phyloP scores from a whole-genome alignment of 306 rosid species.

The Vigna angularis region DNA sequence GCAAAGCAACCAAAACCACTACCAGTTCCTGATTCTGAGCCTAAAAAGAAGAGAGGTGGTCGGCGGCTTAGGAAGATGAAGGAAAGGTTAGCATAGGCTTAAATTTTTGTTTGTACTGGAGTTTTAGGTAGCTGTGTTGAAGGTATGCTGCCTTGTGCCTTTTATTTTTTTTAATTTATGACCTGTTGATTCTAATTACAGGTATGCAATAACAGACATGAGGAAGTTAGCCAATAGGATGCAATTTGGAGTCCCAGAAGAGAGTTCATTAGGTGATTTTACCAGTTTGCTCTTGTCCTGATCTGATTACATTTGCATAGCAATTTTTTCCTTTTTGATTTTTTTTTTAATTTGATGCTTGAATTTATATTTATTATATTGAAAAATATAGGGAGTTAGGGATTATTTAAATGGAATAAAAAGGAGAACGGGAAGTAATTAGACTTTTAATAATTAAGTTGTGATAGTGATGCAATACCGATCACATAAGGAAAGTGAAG shows the following conservation, averaged over 20 bases:
- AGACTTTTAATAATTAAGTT: slow-evolving; percentile 17
- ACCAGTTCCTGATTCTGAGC: slow-evolving; percentile 98
- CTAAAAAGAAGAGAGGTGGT: slow-evolving; percentile 98
- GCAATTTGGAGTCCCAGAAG: slow-evolving; percentile 96
- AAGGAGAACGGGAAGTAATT: not conserved
- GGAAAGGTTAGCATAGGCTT: slow-evolving; percentile 62
- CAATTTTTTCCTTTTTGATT: not conserved
- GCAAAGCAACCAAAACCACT: slow-evolving; percentile 97
- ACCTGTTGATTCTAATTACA: slow-evolving; percentile 48
- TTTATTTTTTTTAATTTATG: not conserved
- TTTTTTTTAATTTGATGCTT: not conserved
- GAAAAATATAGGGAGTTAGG: slow-evolving; percentile 6
- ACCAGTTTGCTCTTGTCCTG: slow-evolving; percentile 17
- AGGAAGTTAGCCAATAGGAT: slow-evolving; percentile 95
- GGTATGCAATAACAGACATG: slow-evolving; percentile 92
- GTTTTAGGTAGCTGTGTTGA: not conserved
- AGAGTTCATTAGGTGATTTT: slow-evolving; percentile 87
- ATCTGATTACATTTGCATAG: slow-evolving; percentile 22
- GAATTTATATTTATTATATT: slow-evolving; percentile 3
- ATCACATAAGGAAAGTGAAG: not conserved
- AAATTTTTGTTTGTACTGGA: not conserved
- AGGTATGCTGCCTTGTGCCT: not conserved
- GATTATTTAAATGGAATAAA: slow-evolving; percentile 12
- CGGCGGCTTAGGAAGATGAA: slow-evolving; percentile 90
- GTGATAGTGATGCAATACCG: not conserved